These are phyloP conservation scores for Physaria fendleri DNA, from an alignment of 345 rosid genomes.

Conservation along the genomic window DNA sequence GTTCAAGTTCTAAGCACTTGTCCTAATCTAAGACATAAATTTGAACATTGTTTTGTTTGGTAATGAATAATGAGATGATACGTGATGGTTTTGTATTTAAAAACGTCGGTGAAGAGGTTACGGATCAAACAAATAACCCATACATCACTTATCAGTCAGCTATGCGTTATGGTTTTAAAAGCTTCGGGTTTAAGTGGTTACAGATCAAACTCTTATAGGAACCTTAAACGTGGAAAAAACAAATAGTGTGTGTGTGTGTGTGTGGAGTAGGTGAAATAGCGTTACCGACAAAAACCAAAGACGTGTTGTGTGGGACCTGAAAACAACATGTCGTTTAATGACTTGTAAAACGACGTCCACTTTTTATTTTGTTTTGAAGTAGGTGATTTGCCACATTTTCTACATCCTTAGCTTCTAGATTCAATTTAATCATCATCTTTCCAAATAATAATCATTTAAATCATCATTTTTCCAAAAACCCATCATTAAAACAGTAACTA, in stretches of 20 bases:
- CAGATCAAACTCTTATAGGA: background rate
- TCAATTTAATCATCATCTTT: no score
- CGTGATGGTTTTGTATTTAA: background rate
- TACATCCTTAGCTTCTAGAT: no score
- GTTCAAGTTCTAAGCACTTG: background rate
- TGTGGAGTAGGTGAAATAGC: constrained; percentile 21
- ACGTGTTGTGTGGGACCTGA: constrained; percentile 19
- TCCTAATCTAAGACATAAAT: background rate
- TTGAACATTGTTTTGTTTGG: background rate
- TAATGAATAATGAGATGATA: background rate
- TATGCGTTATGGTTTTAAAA: background rate
- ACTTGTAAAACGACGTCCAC: constrained; percentile 22
- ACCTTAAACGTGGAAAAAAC: background rate
- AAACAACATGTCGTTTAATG: constrained; percentile 29
- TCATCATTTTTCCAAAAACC: no score
- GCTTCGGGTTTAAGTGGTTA: background rate
- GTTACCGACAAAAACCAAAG: background rate
- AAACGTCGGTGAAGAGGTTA: background rate
- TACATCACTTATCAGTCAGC: no score
- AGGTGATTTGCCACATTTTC: constrained; percentile 15
- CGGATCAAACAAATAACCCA: background rate
- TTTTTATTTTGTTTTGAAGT: constrained; percentile 5
- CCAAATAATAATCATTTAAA: no score
- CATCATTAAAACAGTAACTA: no score
- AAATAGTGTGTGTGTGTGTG: background rate